Conservation (phyloP, 2,329 filamentous ascomycete species). For the Geoglossum cookeanum region DNA sequence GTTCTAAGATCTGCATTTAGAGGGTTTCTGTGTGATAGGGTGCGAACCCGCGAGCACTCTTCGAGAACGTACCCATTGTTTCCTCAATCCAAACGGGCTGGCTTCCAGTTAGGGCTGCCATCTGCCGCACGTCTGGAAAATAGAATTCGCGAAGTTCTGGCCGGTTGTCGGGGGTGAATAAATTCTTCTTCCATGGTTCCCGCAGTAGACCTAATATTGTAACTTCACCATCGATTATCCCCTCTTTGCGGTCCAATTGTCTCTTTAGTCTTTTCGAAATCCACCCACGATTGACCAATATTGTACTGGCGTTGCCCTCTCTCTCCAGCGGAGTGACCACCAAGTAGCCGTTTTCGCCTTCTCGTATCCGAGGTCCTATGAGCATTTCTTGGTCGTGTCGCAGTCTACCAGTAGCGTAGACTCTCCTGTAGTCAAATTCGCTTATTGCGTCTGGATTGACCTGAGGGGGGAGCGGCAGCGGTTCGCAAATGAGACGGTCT, state of each 20-base stretch:
- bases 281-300: constrained; percentile 85
- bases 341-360: constrained; percentile 78
- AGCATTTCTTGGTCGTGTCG: constrained; percentile 93
- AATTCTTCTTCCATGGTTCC: constrained; percentile 91
- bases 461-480: constrained; percentile 65
- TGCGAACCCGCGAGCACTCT: neutral
- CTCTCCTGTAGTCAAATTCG: constrained; percentile 82
- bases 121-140: constrained; percentile 83
- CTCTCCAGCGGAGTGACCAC: constrained; percentile 84
- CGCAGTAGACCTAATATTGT: constrained; percentile 67
- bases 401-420: constrained; percentile 53
- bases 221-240: constrained; percentile 51
- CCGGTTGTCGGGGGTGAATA: constrained; percentile 83
- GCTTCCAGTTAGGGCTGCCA: constrained; percentile 65
- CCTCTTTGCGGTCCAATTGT: constrained; percentile 41
- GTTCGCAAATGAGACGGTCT: constrained; percentile 70
- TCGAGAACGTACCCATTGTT: constrained; percentile 53
- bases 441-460: constrained; percentile 65
- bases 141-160: constrained; percentile 77
- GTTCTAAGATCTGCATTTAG: constrained; percentile 32
- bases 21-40: constrained; percentile 2
- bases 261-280: constrained; percentile 56
- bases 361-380: constrained; percentile 71
- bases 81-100: constrained; percentile 90
- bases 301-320: constrained; percentile 40